phyloP scores from a whole-genome alignment of 1,139 yeast species.

The Blastobotrys elegans region DNA sequence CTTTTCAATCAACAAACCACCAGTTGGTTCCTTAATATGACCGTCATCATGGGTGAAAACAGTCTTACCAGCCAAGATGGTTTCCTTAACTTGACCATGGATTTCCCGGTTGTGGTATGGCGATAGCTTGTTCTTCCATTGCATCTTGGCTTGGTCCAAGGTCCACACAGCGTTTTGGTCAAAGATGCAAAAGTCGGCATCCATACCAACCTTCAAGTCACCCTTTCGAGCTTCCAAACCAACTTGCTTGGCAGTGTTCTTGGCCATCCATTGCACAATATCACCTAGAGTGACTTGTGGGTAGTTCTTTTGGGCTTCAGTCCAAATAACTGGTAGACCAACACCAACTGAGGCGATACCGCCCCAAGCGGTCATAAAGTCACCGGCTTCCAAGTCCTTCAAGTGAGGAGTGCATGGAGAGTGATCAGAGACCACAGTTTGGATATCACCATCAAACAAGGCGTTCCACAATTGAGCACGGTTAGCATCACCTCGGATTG shows the following conservation, averaged over 20 bases:
- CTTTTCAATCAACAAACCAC: conserved; percentile 21
- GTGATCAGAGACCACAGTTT: conserved; percentile 92
- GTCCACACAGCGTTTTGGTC: conserved; percentile 56
- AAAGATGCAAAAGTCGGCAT: conserved; percentile 82
- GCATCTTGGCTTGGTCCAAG: conserved; percentile 55
- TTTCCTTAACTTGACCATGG: conserved; percentile 69
- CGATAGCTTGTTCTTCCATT: conserved; percentile 79
- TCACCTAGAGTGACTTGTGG: conserved; percentile 47
- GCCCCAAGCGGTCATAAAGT: conserved; percentile 93
- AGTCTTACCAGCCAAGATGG: conserved; percentile 68
- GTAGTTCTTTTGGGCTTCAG: conserved; percentile 53
- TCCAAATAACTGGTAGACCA: conserved; percentile 74
- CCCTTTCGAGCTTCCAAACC: conserved; percentile 76
- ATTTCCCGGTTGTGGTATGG: conserved; percentile 73
- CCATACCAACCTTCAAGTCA: conserved; percentile 61
- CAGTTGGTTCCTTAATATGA: conserved; percentile 17
- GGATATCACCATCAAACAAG: conserved; percentile 54
- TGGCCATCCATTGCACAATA: conserved; percentile 72
- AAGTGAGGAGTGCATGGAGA: conserved; percentile 93
- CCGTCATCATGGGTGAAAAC: conserved; percentile 44
- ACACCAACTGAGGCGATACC: conserved; percentile 94
- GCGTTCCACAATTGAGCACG: conserved; percentile 74
- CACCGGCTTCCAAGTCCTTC: conserved; percentile 76
- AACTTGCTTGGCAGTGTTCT: conserved; percentile 79
- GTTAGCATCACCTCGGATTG: conserved; percentile 72